Percentiles rank a stretch among this genome's conserved stretches.
Evolutionary conservation across 208 protist genomes (phyloP).

Genomic region (Angomonas desouzai): DNA sequence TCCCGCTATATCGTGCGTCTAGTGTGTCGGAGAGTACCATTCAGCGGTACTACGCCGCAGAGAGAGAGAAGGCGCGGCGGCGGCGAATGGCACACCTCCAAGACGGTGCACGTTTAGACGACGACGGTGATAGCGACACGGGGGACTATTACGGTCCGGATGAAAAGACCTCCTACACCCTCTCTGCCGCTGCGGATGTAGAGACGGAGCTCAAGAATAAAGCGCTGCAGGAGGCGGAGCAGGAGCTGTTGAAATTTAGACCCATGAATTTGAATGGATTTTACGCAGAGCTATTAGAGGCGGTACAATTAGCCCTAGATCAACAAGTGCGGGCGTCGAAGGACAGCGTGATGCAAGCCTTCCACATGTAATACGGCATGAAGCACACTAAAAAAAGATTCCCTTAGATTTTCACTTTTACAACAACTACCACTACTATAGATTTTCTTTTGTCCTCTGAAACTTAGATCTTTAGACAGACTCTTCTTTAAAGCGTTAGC

Average conservation of each 20-base stretch:
- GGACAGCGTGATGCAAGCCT: constrained; percentile 37
- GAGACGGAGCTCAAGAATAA: constrained; percentile 11
- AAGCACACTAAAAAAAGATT: too few relatives aligned
- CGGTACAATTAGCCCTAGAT: constrained; percentile 56
- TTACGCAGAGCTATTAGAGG: constrained; percentile 54
- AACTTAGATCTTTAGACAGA: constrained; percentile 5
- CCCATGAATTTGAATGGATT: constrained; percentile 64
- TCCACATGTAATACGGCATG: constrained; percentile 42
- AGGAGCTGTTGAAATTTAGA: constrained; percentile 41
- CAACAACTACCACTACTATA: constrained; percentile 10
- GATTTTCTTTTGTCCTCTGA: constrained; percentile 13
- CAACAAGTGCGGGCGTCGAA: constrained; percentile 41
- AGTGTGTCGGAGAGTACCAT: constrained; percentile 75
- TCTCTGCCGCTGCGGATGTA: constrained; percentile 1
- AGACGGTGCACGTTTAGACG: not conserved
- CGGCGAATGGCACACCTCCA: not conserved
- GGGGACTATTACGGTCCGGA: not conserved
- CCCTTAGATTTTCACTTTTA: too few relatives aligned
- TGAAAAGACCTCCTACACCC: not conserved
- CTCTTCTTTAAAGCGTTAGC: too few relatives aligned
- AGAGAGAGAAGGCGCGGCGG: constrained; percentile 10
- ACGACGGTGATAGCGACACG: not conserved
- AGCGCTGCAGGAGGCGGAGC: constrained; percentile 34
- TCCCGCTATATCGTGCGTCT: constrained; percentile 62
- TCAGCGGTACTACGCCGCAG: constrained; percentile 21